Evolutionary conservation across 345 rosid species (phyloP).

Genomic region (Turritis glabra): DNA sequence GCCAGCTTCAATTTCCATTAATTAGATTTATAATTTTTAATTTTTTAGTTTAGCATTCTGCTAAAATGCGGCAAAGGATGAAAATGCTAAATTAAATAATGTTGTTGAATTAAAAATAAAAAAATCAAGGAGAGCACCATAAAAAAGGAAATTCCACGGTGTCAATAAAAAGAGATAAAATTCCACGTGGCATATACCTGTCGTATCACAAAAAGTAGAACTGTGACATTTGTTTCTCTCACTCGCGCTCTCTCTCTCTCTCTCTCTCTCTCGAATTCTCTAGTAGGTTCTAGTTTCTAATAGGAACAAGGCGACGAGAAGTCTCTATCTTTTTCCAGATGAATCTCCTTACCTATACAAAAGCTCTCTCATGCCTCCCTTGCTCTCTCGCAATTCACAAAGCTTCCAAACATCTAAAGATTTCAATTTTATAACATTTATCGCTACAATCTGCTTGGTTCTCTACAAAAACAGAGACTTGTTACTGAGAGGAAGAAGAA

Average conservation of each 20-base stretch:
- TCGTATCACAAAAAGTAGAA: not conserved
- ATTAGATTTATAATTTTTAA: not conserved
- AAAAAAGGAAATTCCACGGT: conserved; percentile 5
- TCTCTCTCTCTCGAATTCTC: not conserved
- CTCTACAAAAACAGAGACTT: not conserved
- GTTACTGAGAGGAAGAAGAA: not conserved
- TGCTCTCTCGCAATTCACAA: conserved; percentile 20
- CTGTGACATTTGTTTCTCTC: not conserved
- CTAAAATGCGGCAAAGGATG: not conserved
- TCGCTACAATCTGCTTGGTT: too few relatives aligned
- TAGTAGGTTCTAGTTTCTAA: conserved; percentile 6
- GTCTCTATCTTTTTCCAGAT: conserved; percentile 34
- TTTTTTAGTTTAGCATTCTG: not conserved
- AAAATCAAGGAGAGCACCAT: not conserved
- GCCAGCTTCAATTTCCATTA: not conserved
- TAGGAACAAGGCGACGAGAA: not conserved
- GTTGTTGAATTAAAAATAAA: too few relatives aligned
- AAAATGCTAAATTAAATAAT: too few relatives aligned
- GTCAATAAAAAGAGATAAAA: not conserved
- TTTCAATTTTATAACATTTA: too few relatives aligned
- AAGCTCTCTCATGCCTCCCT: conserved; percentile 17
- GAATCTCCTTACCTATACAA: conserved; percentile 7
- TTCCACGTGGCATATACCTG: conserved; percentile 26
- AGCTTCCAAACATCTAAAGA: not conserved
- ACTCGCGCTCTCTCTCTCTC: too few relatives aligned